A percentile compares a stretch with the other conserved stretches of the same genome.
These are phyloP conservation scores for Umbelopsis vinacea DNA, from an alignment of 192 early-diverging fungal genomes.

Conservation along the genomic window DNA sequence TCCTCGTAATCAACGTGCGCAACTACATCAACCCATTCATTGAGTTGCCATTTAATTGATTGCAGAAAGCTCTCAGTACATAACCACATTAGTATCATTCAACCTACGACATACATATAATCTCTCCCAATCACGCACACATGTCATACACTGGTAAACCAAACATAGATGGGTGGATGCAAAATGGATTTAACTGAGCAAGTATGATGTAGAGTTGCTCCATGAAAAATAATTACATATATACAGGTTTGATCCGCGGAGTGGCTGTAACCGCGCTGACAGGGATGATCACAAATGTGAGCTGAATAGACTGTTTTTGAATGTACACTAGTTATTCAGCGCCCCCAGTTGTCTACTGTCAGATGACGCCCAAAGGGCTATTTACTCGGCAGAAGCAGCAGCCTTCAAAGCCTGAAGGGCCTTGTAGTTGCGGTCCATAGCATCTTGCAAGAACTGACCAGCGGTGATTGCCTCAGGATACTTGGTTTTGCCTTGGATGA, in stretches of 20 bases:
- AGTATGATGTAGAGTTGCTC: background rate
- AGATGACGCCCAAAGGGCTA: background rate
- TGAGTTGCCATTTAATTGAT: too few species aligned
- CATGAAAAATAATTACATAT: conserved; percentile 4
- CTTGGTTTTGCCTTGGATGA: conserved; percentile 37
- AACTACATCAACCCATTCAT: too few species aligned
- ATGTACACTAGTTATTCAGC: conserved; percentile 14
- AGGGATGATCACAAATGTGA: background rate
- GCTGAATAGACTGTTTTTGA: conserved; percentile 8
- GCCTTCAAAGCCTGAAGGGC: conserved; percentile 16
- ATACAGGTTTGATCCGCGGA: conserved; percentile 20
- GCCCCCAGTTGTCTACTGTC: background rate
- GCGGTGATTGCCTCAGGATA: conserved; percentile 34
- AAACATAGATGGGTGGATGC: too few species aligned
- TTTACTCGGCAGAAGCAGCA: background rate
- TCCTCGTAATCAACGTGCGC: too few species aligned
- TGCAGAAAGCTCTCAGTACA: too few species aligned
- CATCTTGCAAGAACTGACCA: conserved; percentile 29
- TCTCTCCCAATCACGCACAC: too few species aligned
- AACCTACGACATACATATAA: too few species aligned
- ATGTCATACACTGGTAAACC: too few species aligned
- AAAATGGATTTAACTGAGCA: background rate
- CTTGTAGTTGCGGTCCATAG: conserved; percentile 38
- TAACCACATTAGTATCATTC: too few species aligned
- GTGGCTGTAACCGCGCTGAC: conserved; percentile 20